Base-by-base conservation (phyloP, 352 stramenopile genomes). In the Phytophthora europaea region DNA sequence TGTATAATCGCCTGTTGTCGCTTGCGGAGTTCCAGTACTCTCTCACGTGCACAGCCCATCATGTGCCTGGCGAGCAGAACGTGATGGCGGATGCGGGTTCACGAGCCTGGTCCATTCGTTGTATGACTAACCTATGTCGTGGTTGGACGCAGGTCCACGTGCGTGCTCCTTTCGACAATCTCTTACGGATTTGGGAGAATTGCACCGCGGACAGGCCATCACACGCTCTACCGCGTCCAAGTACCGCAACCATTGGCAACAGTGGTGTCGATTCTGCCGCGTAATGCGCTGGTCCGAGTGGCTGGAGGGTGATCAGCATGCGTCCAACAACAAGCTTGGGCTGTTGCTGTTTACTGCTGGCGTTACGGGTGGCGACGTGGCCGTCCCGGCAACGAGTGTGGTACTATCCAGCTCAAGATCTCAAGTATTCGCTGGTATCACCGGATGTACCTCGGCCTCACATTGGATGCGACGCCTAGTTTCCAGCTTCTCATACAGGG, bases 91-190 rank as follows among this genome's bases (percentile, higher is more conserved):
- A 63, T 23, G 47, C 55, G 0, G 64, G 64, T 6, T 72, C 65
- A 31, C 48, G 65, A 22, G 66, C 38, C 16, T 67, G 66, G 58
- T 48, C 18, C 3, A 34, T n/a, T n/a, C n/a, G n/a, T n/a, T n/a
- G n/a, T n/a, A 22, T n/a, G 16, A 62, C 5, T 26, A 62, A 10
- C 26, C 7, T 67, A 9, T 67, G 56, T 4, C 4, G 23, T 55
- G 36, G 15, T n/a, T 64, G 66, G 57, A 47, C 22, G 16, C 65
- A 73, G 65, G 54, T 67, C 6, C 12, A 23, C 0, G 38, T 73
- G 22, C 20, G 6, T 4, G 50, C 66, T n/a, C 34, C 12, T 3
- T 67, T 34, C 56, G 33, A 62, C 26, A 45, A 73, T 73, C 66
- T 67, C 28, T 73, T 7, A 22, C 33, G 6, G 33, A 13, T 58